Conservation (phyloP, 2,329 filamentous ascomycete genomes). For the Ceratocystis papillata region DNA sequence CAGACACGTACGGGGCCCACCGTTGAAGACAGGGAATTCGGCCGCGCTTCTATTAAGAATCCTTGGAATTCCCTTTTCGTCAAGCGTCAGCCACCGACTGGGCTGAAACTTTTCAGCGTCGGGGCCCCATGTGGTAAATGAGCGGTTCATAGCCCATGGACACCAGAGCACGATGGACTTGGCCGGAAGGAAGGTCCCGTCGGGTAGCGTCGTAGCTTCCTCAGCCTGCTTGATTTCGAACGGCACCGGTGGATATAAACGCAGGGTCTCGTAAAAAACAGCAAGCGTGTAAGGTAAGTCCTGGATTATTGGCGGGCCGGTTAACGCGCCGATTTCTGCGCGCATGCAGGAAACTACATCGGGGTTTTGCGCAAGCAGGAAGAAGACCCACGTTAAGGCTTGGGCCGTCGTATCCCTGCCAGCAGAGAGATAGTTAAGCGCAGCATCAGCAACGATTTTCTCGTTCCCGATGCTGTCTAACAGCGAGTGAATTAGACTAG, state of each 20-base stretch:
- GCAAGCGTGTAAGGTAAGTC: constrained; percentile 48
- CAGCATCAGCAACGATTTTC: constrained; percentile 50
- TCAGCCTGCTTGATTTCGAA: constrained; percentile 55
- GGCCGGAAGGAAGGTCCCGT: constrained; percentile 47
- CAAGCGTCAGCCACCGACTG: constrained; percentile 41
- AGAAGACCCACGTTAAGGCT: constrained; percentile 53
- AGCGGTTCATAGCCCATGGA: constrained; percentile 53
- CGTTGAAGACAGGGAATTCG: constrained; percentile 56
- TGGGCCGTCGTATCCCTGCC: constrained; percentile 56
- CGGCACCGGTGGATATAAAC: constrained; percentile 53
- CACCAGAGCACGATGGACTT: constrained; percentile 51
- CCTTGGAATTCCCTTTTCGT: constrained; percentile 31
- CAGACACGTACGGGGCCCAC: constrained; percentile 49
- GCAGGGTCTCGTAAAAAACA: constrained; percentile 51
- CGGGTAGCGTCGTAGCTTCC: constrained; percentile 43
- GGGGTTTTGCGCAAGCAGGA: constrained; percentile 46
- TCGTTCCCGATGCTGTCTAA: constrained; percentile 46
- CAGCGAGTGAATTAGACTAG: constrained; percentile 50
- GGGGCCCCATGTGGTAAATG: constrained; percentile 44
- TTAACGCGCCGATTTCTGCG: constrained; percentile 33
- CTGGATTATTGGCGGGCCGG: constrained; percentile 29
- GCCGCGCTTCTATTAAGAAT: constrained; percentile 37
- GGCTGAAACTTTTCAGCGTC: constrained; percentile 48
- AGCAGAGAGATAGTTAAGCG: constrained; percentile 55
- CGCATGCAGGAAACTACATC: constrained; percentile 35